These are phyloP conservation scores for Camelina laxa DNA, from an alignment of 345 rosid genomes.

Conservation along the genomic window DNA sequence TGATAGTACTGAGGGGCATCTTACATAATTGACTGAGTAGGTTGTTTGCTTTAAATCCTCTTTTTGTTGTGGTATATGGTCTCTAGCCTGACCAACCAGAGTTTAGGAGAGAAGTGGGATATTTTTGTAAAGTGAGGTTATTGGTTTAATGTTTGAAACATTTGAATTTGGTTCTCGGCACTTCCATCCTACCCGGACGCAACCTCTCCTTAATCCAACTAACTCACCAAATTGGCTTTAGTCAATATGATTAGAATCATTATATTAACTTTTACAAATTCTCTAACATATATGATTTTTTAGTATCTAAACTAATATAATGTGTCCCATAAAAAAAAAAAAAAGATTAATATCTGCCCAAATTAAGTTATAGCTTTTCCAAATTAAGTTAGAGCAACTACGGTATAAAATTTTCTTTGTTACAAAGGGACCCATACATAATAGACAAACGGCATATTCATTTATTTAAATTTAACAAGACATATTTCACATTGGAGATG, in stretches of 20 bases:
- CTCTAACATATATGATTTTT: not conserved
- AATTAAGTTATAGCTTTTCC: too few species aligned
- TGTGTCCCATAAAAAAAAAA: too few species aligned
- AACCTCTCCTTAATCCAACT: not conserved
- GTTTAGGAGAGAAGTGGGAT: conserved; percentile 8
- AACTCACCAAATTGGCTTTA: not conserved
- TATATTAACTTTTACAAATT: not conserved
- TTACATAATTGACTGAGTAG: conserved; percentile 2
- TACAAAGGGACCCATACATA: conserved; percentile 4
- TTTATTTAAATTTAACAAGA: conserved; percentile 5
- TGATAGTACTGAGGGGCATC: conserved; percentile 1
- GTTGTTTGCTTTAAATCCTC: not conserved
- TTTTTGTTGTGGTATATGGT: not conserved
- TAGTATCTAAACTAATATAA: too few species aligned
- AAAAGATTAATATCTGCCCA: too few species aligned
- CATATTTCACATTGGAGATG: conserved; percentile 31
- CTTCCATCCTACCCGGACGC: not conserved
- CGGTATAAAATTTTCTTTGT: not conserved
- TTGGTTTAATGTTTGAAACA: not conserved
- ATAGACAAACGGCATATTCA: conserved; percentile 15
- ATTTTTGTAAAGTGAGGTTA: conserved; percentile 1
- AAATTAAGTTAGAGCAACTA: too few species aligned
- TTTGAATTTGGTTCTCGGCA: not conserved
- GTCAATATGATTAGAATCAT: not conserved
- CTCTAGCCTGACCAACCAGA: conserved; percentile 1